Base-by-base conservation (phyloP, 345 rosid species). In the Populus nigra region DNA sequence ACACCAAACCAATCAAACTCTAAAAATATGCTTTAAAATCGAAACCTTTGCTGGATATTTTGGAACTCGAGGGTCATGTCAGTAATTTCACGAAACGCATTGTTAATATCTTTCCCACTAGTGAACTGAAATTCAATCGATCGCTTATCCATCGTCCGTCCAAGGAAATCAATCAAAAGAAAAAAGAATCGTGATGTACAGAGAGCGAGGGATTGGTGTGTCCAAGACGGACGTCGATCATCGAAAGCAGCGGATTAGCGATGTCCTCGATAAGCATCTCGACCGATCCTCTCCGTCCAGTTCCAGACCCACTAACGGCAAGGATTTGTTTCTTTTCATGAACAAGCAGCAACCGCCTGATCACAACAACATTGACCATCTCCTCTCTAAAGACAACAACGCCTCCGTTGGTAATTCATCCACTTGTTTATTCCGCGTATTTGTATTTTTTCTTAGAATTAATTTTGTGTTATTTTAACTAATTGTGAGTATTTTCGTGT, bases 201-300 rank as follows among this genome's bases (percentile, higher is more conserved):
- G 86, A 73, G 92, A 89, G 7, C 83, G 94, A 80, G 92, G 86
- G 39, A 66, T 69, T 7, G 90, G 84, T 50, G 88, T 86, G 53
- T 89, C 94, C 74, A 93, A 89, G 88, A 74, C 90, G 61, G 98
- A 89, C 82, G 84, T 84, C n/a, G 87, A 83, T 75, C 94, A 92
- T 90, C 97, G 94, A 80, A 93, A 92, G 84, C 89, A 90, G 84
- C 89, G 92, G 81, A 88, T 91, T 87, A 91, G 87, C 78, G 96
- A 92, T 57, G 85, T 89, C 33, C 89, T 91, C 18, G 94, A 91
- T 74, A 88, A 87, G 87, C 94, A 88, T 67, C 88, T 89, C 59
- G 90, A 89, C 71, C 93, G 93, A 35, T 87, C 99, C 63, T 89
- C 98, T 41, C 89, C 93, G 3, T 95, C 98, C 71, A 89, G 94